Evolutionary conservation across 148 eudicot genomes (phyloP).

Genomic region (Chenopodium berlandieri): DNA sequence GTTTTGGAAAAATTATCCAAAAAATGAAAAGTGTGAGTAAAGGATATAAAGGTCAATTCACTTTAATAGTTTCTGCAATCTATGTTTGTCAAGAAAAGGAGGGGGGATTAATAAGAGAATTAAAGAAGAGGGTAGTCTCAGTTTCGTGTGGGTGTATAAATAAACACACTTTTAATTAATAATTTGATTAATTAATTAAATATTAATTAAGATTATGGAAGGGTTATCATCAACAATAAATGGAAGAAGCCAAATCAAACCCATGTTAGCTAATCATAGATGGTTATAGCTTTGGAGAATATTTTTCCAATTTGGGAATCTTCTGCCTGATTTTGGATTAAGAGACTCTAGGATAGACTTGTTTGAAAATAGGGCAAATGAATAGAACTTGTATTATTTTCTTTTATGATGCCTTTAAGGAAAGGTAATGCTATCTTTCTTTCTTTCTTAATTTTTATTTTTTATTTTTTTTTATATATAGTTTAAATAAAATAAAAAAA

Average conservation of each 20-base stretch:
- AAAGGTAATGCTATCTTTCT: neutral
- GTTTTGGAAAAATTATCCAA: slow-evolving; percentile 22
- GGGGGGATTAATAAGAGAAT: slow-evolving; percentile 18
- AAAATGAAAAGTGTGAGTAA: slow-evolving; percentile 9
- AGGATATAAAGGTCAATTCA: slow-evolving; percentile 24
- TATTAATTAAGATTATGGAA: slow-evolving; percentile 16
- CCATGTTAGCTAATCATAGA: slow-evolving; percentile 47
- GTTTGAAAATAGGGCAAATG: slow-evolving; percentile 11
- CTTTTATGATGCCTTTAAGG: neutral
- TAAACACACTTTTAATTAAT: slow-evolving; percentile 12
- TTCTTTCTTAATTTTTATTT: neutral
- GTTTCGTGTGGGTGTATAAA: slow-evolving; percentile 40
- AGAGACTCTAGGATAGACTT: slow-evolving; percentile 32
- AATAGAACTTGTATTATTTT: neutral
- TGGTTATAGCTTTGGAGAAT: slow-evolving; percentile 43
- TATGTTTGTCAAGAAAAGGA: slow-evolving; percentile 30
- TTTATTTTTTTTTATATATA: no score
- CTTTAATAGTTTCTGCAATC: slow-evolving; percentile 31
- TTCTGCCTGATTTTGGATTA: slow-evolving; percentile 38
- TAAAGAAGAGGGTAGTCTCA: slow-evolving; percentile 13
- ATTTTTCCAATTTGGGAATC: slow-evolving; percentile 40
- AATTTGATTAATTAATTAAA: slow-evolving; percentile 18
- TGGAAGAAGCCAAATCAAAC: slow-evolving; percentile 28
- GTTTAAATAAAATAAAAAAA: no score
- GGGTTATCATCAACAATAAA: slow-evolving; percentile 29